Conservation (phyloP, 1,284 basidiomycete species). For the Ceratobasidium sp. region DNA sequence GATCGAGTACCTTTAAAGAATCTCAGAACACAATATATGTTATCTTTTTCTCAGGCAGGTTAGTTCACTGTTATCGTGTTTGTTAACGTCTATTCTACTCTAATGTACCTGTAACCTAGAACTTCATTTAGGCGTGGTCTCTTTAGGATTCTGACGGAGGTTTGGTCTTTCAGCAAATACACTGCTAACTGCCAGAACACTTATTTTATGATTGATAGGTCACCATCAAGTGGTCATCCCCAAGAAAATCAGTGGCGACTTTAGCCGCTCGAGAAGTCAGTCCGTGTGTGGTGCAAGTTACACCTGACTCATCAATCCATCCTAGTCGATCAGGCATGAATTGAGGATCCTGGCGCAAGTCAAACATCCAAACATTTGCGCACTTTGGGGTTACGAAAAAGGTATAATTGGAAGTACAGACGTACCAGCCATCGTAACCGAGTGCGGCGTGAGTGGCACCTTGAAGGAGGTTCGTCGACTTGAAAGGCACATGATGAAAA, state of each 20-base stretch:
- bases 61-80: background rate
- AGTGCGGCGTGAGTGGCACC: constrained; percentile 9
- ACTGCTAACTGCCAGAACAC: no score
- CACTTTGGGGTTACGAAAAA: constrained; percentile 15
- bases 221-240: background rate
- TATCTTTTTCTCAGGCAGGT: background rate
- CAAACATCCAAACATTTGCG: constrained; percentile 16
- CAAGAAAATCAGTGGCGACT: background rate
- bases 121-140: constrained; percentile 2
- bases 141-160: constrained; percentile 7
- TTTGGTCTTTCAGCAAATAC: background rate
- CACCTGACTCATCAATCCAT: background rate
- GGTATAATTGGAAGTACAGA: background rate
- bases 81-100: no score
- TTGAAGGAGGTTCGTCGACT: background rate
- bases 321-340: constrained; percentile 15
- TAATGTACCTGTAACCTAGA: no score
- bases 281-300: background rate
- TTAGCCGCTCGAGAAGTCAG: background rate
- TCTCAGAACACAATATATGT: background rate
- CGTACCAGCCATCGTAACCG: constrained; percentile 3
- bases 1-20: background rate
- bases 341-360: background rate
- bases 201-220: background rate
- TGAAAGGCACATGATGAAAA: background rate